A percentile compares a stretch with the other conserved stretches of the same genome.
phyloP scores from a whole-genome alignment of 2,329 filamentous ascomycete genomes.

The Drechslerella stenobrocha region DNA sequence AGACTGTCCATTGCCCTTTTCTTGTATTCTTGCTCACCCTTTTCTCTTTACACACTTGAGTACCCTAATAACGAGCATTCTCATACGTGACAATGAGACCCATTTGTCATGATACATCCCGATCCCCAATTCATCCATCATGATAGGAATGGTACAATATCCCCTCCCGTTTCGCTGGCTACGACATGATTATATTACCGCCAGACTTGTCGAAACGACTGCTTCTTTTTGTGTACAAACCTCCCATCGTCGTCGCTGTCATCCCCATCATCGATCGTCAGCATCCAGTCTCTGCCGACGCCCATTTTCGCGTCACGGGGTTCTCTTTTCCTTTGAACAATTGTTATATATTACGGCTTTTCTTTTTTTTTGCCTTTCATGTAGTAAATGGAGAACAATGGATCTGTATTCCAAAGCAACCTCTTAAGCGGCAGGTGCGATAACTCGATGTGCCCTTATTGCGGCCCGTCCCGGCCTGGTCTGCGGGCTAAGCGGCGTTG shows the following conservation, averaged over 20 bases:
- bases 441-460: background rate
- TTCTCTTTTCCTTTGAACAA: slow-evolving; percentile 30
- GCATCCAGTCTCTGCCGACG: too few species aligned
- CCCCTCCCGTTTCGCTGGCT: background rate
- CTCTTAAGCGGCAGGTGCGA: background rate
- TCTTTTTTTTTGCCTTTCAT: slow-evolving; percentile 21
- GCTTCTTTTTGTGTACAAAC: slow-evolving; percentile 30
- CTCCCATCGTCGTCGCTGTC: slow-evolving; percentile 16
- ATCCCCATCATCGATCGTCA: too few species aligned
- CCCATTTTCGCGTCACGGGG: slow-evolving; percentile 38
- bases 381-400: slow-evolving; percentile 48
- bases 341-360: slow-evolving; percentile 48
- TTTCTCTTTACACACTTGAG: slow-evolving; percentile 28
- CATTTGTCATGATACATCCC: slow-evolving; percentile 19
- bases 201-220: slow-evolving; percentile 1
- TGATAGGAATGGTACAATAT: slow-evolving; percentile 7
- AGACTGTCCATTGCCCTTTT: slow-evolving; percentile 23
- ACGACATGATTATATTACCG: slow-evolving; percentile 25
- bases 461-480: background rate
- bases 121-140: background rate
- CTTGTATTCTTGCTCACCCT: slow-evolving; percentile 19
- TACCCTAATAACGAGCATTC: slow-evolving; percentile 48
- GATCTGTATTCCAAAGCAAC: slow-evolving; percentile 40
- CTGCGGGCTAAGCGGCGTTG: background rate
- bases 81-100: slow-evolving; percentile 20